These are phyloP conservation scores for Cocos nucifera DNA, from an alignment of 176 grass and related monocot species.

Conservation along the genomic window DNA sequence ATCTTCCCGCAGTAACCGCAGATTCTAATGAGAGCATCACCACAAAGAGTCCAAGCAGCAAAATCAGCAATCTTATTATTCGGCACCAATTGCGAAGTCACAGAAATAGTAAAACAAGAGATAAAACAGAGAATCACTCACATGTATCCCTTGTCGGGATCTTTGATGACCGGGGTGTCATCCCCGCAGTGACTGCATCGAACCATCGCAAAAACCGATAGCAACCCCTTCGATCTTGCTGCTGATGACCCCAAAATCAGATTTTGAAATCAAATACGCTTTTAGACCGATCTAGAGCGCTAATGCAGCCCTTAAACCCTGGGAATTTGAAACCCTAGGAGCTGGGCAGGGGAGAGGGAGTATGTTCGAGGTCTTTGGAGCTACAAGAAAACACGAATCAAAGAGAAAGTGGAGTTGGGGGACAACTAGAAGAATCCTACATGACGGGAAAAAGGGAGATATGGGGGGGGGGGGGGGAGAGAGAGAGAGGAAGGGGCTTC, in stretches of 20 bases:
- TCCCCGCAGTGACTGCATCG: constrained; percentile 57
- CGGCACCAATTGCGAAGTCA: neutral
- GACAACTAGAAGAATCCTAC: too few species aligned
- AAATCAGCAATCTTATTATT: neutral
- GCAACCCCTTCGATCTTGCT: neutral
- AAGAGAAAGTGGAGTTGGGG: too few species aligned
- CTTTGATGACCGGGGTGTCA: constrained; percentile 22
- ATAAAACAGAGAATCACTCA: constrained; percentile 21
- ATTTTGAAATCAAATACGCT: too few species aligned
- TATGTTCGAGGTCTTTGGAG: too few species aligned
- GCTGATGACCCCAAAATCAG: neutral
- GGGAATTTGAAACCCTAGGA: too few species aligned
- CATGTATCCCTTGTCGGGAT: constrained; percentile 55
- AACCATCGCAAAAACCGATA: constrained; percentile 19
- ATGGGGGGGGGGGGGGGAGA: too few species aligned
- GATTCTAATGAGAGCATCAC: constrained; percentile 42
- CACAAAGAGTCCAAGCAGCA: constrained; percentile 2
- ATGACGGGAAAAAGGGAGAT: too few species aligned
- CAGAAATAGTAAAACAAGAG: constrained; percentile 1
- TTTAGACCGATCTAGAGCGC: too few species aligned
- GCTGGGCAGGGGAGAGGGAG: too few species aligned
- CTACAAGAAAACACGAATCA: too few species aligned
- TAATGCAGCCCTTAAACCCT: too few species aligned
- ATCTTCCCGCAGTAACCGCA: constrained; percentile 63
- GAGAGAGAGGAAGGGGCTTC: too few species aligned